A percentile compares a stretch with the other conserved stretches of the same genome.
phyloP scores from a whole-genome alignment of 2,329 filamentous ascomycete genomes.

The Phialemonium atrogriseum region DNA sequence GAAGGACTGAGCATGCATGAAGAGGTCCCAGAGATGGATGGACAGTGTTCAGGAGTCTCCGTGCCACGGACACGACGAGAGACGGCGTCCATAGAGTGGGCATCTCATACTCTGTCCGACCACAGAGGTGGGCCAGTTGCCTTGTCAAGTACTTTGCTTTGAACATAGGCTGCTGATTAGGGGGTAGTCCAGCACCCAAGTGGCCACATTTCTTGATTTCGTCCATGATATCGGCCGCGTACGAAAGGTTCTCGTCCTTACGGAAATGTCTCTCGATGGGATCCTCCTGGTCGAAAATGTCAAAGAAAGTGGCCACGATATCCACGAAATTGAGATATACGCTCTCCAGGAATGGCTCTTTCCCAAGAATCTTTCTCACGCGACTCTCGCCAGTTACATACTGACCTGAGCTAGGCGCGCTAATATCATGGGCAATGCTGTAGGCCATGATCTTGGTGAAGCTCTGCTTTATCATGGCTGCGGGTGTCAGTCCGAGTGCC shows the following conservation, averaged over 20 bases:
- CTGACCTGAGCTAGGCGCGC: slow-evolving; percentile 28
- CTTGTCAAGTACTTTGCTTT: slow-evolving; percentile 66
- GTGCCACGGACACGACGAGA: slow-evolving; percentile 63
- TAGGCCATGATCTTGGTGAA: slow-evolving; percentile 81
- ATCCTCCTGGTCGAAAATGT: slow-evolving; percentile 69
- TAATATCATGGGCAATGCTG: slow-evolving; percentile 68
- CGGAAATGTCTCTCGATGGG: slow-evolving; percentile 60
- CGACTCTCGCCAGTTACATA: slow-evolving; percentile 53
- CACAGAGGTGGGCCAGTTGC: slow-evolving; percentile 71
- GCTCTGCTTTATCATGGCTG: slow-evolving; percentile 53
- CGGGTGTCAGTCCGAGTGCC: slow-evolving; percentile 43
- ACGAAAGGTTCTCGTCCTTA: slow-evolving; percentile 47
- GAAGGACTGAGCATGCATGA: slow-evolving; percentile 77
- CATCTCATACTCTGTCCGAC: slow-evolving; percentile 57
- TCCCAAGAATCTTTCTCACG: slow-evolving; percentile 62
- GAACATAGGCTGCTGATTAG: slow-evolving; percentile 83
- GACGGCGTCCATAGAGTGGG: slow-evolving; percentile 66
- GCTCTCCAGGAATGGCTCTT: slow-evolving; percentile 52
- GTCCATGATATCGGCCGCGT: slow-evolving; percentile 55
- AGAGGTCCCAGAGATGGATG: slow-evolving; percentile 78
- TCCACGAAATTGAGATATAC: slow-evolving; percentile 66
- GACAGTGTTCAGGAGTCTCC: slow-evolving; percentile 72
- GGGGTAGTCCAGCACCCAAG: slow-evolving; percentile 57
- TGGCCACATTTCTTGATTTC: slow-evolving; percentile 62
- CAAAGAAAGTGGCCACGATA: slow-evolving; percentile 69